Percentiles rank a stretch among this genome's conserved stretches.
phyloP scores from a whole-genome alignment of 140 eudicot genomes.

The Cichorium intybus region DNA sequence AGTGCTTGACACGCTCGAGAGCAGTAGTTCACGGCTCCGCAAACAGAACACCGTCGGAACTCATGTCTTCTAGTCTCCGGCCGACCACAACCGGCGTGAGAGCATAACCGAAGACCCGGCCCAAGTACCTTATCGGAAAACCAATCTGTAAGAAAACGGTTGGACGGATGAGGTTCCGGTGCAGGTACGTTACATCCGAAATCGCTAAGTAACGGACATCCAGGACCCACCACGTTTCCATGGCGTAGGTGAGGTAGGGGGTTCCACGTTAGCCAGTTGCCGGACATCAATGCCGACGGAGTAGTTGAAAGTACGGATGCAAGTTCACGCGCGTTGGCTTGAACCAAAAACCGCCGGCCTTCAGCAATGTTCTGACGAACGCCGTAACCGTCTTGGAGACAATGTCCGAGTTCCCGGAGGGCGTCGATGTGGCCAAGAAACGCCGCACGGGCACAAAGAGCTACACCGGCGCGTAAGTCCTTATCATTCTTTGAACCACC shows the following conservation, averaged over 20 bases:
- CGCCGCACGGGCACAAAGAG: slow-evolving; percentile 85
- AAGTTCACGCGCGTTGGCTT: slow-evolving; percentile 89
- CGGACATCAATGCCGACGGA: slow-evolving; percentile 36
- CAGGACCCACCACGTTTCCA: slow-evolving; percentile 32
- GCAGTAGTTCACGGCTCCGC: slow-evolving; percentile 84
- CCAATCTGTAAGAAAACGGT: slow-evolving; percentile 72
- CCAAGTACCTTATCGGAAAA: slow-evolving; percentile 33
- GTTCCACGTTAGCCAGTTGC: slow-evolving; percentile 67
- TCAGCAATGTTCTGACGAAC: slow-evolving; percentile 68
- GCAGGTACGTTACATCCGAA: slow-evolving; percentile 85
- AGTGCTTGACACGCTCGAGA: slow-evolving; percentile 95
- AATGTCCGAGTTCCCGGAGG: slow-evolving; percentile 86
- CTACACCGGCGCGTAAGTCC: slow-evolving; percentile 89
- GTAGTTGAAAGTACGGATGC: slow-evolving; percentile 52
- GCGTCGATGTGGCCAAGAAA: slow-evolving; percentile 91
- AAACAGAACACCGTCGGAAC: slow-evolving; percentile 85
- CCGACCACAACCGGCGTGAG: slow-evolving; percentile 76
- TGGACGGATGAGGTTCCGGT: slow-evolving; percentile 69
- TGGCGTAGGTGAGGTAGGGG: slow-evolving; percentile 43
- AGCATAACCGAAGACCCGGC: slow-evolving; percentile 63
- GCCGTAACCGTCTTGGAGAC: slow-evolving; percentile 95
- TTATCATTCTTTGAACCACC: slow-evolving; percentile 77
- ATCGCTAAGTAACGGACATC: slow-evolving; percentile 77
- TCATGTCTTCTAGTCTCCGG: slow-evolving; percentile 87
- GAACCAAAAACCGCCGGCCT: slow-evolving; percentile 79